phyloP scores from a whole-genome alignment of 163 green algal genomes.

The Prototheca wickerhamii region DNA sequence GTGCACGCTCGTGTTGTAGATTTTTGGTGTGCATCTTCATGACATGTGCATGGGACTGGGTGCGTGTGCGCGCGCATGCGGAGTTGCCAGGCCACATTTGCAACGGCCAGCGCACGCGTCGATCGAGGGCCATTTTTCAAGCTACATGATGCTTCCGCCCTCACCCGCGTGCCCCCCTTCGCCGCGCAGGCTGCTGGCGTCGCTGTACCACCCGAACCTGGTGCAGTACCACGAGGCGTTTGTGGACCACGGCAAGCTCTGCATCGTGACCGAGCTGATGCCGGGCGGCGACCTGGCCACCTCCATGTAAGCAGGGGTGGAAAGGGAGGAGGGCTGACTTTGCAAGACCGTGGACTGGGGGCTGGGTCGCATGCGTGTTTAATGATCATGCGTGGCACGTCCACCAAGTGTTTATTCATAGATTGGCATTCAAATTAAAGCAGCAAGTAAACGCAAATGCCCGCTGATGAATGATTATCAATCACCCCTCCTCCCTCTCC shows the following conservation, averaged over 20 bases:
- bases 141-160: too few relatives aligned
- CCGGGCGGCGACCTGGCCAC: conserved; percentile 21
- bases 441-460: neutral
- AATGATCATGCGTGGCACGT: too few relatives aligned
- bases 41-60: too few relatives aligned
- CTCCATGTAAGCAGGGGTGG: neutral
- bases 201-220: conserved; percentile 62
- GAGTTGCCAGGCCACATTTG: too few relatives aligned
- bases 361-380: neutral
- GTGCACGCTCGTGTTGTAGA: too few relatives aligned
- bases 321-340: neutral
- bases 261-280: conserved; percentile 71
- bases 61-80: too few relatives aligned
- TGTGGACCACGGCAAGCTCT: conserved; percentile 68
- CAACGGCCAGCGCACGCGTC: too few relatives aligned
- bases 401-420: too few relatives aligned
- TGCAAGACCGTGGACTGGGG: neutral
- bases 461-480: neutral
- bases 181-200: conserved; percentile 55
- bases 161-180: too few relatives aligned
- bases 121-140: too few relatives aligned
- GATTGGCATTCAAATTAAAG: too few relatives aligned
- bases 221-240: conserved; percentile 75
- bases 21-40: too few relatives aligned
- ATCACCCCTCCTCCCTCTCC: neutral